Conservation (phyloP, 2,329 filamentous ascomycete species). For the Coniochaeta ligniaria region DNA sequence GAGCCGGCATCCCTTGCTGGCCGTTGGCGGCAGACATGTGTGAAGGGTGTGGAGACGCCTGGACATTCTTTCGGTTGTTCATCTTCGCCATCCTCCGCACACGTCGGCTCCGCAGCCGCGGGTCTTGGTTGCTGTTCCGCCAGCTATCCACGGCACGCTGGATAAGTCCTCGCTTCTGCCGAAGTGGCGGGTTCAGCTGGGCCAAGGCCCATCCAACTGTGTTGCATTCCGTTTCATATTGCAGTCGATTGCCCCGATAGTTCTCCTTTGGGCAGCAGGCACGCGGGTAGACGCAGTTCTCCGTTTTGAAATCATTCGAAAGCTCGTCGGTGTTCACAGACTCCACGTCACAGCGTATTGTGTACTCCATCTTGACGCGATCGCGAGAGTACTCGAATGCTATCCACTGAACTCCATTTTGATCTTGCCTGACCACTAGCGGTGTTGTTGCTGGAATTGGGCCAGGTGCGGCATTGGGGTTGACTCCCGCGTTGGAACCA, state of each 20-base stretch:
- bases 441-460: slow-evolving; percentile 96
- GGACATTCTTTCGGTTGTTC: slow-evolving; percentile 72
- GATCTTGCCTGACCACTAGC: slow-evolving; percentile 86
- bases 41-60: slow-evolving; percentile 11
- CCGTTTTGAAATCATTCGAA: slow-evolving; percentile 84
- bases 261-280: slow-evolving; percentile 93
- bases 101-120: slow-evolving; percentile 78
- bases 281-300: slow-evolving; percentile 96
- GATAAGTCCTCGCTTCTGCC: slow-evolving; percentile 91
- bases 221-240: slow-evolving; percentile 98
- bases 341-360: slow-evolving; percentile 95
- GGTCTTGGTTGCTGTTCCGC: slow-evolving; percentile 98
- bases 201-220: slow-evolving; percentile 99
- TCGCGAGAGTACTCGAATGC: slow-evolving; percentile 97
- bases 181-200: slow-evolving; percentile 81
- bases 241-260: slow-evolving; percentile 89
- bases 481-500: slow-evolving; percentile 47
- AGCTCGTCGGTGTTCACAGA: slow-evolving; percentile 88
- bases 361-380: slow-evolving; percentile 98
- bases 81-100: slow-evolving; percentile 96
- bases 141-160: slow-evolving; percentile 97
- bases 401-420: slow-evolving; percentile 97
- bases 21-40: slow-evolving; percentile 50
- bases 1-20: slow-evolving; percentile 57
- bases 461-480: slow-evolving; percentile 86